Evolutionary conservation across 2,329 filamentous ascomycete genomes (phyloP).

Genomic region (Colletotrichum chlorophyti): DNA sequence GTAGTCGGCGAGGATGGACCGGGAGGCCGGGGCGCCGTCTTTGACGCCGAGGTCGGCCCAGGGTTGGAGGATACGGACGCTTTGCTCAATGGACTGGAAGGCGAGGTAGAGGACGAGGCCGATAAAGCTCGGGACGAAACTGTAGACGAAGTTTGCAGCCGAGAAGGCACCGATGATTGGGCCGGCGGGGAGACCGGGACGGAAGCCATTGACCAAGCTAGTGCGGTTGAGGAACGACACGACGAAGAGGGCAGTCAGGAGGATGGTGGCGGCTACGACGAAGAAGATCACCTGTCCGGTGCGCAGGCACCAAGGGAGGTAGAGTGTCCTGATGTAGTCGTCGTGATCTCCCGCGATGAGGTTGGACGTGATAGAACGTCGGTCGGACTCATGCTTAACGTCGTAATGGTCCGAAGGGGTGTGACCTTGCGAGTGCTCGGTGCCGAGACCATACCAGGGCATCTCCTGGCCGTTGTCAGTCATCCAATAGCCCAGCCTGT

Average conservation of each 20-base stretch:
- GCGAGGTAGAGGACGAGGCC: conserved; percentile 72
- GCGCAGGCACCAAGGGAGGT: conserved; percentile 80
- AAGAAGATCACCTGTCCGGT: conserved; percentile 71
- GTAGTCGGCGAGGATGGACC: conserved; percentile 75
- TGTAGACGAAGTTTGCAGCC: conserved; percentile 86
- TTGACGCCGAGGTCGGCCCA: conserved; percentile 68
- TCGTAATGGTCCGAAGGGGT: conserved; percentile 30
- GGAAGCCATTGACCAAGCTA: conserved; percentile 73
- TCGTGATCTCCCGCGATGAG: conserved; percentile 48
- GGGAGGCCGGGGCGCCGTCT: conserved; percentile 66
- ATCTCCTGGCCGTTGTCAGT: conserved; percentile 67
- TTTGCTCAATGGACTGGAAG: conserved; percentile 71
- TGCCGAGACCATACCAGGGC: conserved; percentile 80
- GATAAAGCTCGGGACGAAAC: conserved; percentile 73
- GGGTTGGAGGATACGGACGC: conserved; percentile 70
- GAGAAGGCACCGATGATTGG: conserved; percentile 75
- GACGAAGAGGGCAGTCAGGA: conserved; percentile 75
- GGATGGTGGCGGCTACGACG: conserved; percentile 62
- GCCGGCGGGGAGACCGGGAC: conserved; percentile 66
- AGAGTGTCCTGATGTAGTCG: conserved; percentile 60
- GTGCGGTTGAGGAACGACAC: conserved; percentile 79
- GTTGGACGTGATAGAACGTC: conserved; percentile 32
- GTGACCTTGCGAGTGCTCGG: conserved; percentile 49
- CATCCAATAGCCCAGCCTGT: conserved; percentile 88
- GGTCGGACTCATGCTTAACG: conserved; percentile 33